These are phyloP conservation scores for Zygotorulaspora florentina DNA, from an alignment of 805 yeast species.

Conservation along the genomic window DNA sequence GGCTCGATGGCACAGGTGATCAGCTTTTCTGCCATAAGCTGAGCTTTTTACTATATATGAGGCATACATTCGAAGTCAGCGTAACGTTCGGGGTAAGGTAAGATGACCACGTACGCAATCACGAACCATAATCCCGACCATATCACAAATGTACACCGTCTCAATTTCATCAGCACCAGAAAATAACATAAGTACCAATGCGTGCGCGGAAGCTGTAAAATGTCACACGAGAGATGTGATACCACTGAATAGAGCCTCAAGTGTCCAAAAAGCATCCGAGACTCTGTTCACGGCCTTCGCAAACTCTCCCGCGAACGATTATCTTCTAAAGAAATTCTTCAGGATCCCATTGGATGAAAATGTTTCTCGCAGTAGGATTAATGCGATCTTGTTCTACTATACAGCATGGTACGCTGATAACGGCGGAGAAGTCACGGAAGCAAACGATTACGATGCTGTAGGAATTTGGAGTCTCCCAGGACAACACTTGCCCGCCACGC, in stretches of 20 bases:
- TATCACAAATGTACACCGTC: background rate
- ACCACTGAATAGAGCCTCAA: slow-evolving; percentile 19
- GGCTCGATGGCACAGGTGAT: no score
- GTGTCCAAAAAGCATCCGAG: slow-evolving; percentile 25
- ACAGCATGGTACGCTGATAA: slow-evolving; percentile 26
- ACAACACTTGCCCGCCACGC: slow-evolving; percentile 21
- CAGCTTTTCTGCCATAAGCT: no score
- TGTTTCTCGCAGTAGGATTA: slow-evolving; percentile 23
- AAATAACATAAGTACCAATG: background rate
- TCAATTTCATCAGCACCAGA: background rate
- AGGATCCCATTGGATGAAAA: slow-evolving; percentile 24
- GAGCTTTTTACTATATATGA: no score
- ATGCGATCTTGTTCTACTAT: slow-evolving; percentile 26
- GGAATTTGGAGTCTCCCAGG: slow-evolving; percentile 32
- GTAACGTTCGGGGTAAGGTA: background rate
- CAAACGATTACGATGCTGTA: slow-evolving; percentile 34
- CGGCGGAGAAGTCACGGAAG: slow-evolving; percentile 34
- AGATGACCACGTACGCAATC: no score
- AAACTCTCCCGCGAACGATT: slow-evolving; percentile 27
- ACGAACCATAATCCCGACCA: no score
- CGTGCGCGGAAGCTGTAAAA: background rate
- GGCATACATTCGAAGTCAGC: background rate
- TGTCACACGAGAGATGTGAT: background rate
- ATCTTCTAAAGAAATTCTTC: slow-evolving; percentile 30
- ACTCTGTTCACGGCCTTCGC: slow-evolving; percentile 30